Evolutionary conservation across 495 filamentous ascomycete genomes (phyloP), one percentile per base, ranked within the genome.

Genomic region (Aspergillus sparsus): DNA sequence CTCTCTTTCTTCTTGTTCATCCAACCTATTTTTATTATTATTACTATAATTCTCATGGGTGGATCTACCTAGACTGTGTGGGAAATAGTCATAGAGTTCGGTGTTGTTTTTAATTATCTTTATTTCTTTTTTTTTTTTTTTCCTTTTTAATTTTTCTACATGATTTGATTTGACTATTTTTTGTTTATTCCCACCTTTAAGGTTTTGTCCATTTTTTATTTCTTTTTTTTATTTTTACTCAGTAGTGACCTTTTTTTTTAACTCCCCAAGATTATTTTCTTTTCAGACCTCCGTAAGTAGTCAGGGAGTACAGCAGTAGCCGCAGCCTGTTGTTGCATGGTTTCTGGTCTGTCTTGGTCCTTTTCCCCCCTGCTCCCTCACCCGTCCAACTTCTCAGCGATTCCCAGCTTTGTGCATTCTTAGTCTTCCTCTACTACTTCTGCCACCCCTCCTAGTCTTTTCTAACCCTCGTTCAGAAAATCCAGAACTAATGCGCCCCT

Each of bases 281-380:
- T 27, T 27, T 27, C 21, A 27, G 21, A 27, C 21, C 21, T 27
- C 21, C 21, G 3, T 27, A 27, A 27, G 55, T 65, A 63, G 62
- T 60, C 60, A 63, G 58, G 58, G 55, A 60, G 66, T 61, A 65
- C 66, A 68, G 47, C 62, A 65, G 66, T 61, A 68, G 66, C 51
- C 63, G 55, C 65, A 58, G 52, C 41, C 57, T 63, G 62, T 65
- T 62, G 58, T 62, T 62, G 58, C 58, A 65, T 65, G 31, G 53
- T 33, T 58, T 65, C 60, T 55, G 45, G 49, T 33, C 55, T 34
- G 27, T 49, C 44, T 63, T 51, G 55, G 49, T 58, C 53, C 41
- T 61, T 32, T 62, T 52, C 41, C 49, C 61, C 64, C 61, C 54
- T 61, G 55, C 54, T 61, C 58, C 15, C 42, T 56, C 39, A 53